Evolutionary conservation across 352 stramenopile species (phyloP).

Genomic region (Phytophthora kernoviae): DNA sequence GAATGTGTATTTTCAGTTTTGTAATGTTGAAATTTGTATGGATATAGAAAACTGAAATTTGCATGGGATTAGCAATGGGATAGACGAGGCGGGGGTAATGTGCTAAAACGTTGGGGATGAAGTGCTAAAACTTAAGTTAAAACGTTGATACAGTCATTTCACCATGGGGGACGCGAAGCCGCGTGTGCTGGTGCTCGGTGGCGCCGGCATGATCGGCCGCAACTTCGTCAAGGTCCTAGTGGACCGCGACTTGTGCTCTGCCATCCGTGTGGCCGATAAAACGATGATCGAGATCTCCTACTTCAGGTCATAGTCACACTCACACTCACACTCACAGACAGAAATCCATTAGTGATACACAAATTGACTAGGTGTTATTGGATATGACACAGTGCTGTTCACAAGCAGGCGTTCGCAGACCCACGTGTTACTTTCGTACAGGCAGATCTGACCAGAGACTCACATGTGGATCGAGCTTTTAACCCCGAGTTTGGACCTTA

Average conservation of each 20-base stretch:
- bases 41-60: neutral
- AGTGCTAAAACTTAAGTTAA: too few species aligned
- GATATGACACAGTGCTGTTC: conserved; percentile 32
- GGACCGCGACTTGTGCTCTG: conserved; percentile 63
- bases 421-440: conserved; percentile 80
- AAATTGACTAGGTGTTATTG: neutral
- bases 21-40: neutral
- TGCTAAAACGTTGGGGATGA: neutral
- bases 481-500: conserved; percentile 71
- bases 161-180: conserved; percentile 44
- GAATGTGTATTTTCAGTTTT: too few species aligned
- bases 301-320: conserved; percentile 73
- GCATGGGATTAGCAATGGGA: neutral
- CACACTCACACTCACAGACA: too few species aligned
- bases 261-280: conserved; percentile 86
- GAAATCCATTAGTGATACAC: neutral
- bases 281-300: conserved; percentile 90
- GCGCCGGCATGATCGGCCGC: conserved; percentile 85
- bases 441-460: conserved; percentile 79
- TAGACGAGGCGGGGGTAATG: neutral
- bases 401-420: conserved; percentile 77
- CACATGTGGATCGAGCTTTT: conserved; percentile 81
- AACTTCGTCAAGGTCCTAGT: conserved; percentile 88
- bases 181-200: conserved; percentile 83
- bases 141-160: too few species aligned